Conservation (phyloP, 495 filamentous ascomycete genomes). For the Penicillium arizonense region DNA sequence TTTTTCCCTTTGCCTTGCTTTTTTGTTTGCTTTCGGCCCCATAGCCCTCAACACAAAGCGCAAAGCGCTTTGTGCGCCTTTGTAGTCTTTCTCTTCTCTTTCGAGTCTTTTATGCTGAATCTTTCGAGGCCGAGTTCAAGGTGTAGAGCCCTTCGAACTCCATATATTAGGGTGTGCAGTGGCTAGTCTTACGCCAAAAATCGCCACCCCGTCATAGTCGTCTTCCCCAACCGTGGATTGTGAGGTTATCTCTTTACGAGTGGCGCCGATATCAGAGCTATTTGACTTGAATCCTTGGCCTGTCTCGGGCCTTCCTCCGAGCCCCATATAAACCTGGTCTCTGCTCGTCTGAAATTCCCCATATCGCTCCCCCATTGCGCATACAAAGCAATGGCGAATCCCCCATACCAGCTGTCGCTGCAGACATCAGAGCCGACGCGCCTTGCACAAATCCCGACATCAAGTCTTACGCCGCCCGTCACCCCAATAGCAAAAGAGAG, state of each 20-base stretch:
- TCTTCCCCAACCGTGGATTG: conserved; percentile 18
- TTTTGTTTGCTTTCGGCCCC: conserved; percentile 1
- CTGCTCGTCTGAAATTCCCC: not conserved
- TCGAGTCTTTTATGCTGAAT: not conserved
- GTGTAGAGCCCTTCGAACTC: no score
- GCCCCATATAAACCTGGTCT: not conserved
- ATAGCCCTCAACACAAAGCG: no score
- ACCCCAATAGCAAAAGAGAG: conserved; percentile 32
- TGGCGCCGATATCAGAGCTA: conserved; percentile 17
- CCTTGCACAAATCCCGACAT: conserved; percentile 1
- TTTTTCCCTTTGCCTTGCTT: conserved; percentile 5
- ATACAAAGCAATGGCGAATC: conserved; percentile 3
- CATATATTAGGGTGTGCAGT: no score
- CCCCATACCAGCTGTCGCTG: conserved; percentile 31
- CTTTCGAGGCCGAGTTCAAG: not conserved
- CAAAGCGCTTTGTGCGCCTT: not conserved
- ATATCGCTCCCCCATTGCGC: not conserved
- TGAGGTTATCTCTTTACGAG: conserved; percentile 12
- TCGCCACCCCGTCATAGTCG: conserved; percentile 20
- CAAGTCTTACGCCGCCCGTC: conserved; percentile 37
- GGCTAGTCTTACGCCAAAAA: not conserved
- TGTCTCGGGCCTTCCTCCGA: not conserved
- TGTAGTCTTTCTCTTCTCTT: not conserved
- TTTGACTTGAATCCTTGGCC: not conserved
- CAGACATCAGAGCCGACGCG: conserved; percentile 9